A percentile compares a stretch with the other conserved stretches of the same genome.
phyloP scores from a whole-genome alignment of 306 rosid species.

The Potentilla sterilis region DNA sequence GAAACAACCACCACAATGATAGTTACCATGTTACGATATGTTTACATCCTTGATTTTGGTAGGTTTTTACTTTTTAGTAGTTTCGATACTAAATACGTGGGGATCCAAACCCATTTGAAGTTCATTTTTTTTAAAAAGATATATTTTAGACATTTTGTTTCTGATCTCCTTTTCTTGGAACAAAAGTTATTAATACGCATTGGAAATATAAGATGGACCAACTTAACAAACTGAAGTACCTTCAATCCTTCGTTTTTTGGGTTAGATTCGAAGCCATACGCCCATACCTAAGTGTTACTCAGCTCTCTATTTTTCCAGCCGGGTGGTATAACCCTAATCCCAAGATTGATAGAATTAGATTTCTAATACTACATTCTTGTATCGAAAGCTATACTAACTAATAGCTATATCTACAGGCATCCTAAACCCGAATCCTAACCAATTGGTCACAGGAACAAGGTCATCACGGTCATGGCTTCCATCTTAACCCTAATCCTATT shows the following conservation, averaged over 20 bases:
- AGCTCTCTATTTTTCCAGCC: too few species aligned
- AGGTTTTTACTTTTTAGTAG: neutral
- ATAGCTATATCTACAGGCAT: too few species aligned
- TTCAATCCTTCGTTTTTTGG: neutral
- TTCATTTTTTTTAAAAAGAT: neutral
- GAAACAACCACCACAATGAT: constrained; percentile 17
- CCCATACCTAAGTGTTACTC: too few species aligned
- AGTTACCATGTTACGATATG: neutral
- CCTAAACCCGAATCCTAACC: too few species aligned
- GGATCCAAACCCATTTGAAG: constrained; percentile 6
- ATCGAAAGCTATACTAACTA: too few species aligned
- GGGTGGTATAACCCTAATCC: too few species aligned
- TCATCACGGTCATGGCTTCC: too few species aligned
- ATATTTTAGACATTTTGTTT: neutral
- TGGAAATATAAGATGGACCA: neutral
- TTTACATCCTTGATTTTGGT: neutral
- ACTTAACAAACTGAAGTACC: neutral
- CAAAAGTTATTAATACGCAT: neutral
- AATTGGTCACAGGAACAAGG: too few species aligned
- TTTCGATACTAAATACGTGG: constrained; percentile 9
- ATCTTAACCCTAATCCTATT: too few species aligned
- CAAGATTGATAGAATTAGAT: too few species aligned
- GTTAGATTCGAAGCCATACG: too few species aligned
- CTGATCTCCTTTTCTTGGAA: neutral
- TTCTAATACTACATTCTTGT: too few species aligned